Conservation (phyloP, 108 stramenopile species). For the Stephanodiscus triporus region DNA sequence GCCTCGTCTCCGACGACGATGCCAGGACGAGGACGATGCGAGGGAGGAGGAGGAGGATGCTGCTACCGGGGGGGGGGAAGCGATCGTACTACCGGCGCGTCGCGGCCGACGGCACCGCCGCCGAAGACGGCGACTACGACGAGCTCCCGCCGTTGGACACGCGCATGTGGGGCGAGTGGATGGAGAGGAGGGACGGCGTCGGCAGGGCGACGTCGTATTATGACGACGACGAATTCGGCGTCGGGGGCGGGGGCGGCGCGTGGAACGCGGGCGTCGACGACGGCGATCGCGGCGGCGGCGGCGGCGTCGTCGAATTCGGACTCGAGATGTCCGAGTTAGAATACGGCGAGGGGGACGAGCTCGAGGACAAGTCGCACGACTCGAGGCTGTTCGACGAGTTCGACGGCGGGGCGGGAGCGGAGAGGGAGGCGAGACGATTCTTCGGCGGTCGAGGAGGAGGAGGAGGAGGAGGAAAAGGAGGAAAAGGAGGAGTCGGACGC, state of each 20-base stretch:
- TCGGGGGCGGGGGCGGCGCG: conserved; percentile 12
- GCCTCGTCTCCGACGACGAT: conserved; percentile 30
- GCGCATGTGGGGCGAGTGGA: conserved; percentile 36
- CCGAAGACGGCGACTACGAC: background rate
- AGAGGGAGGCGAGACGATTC: conserved; percentile 39
- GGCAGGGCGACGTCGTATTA: background rate
- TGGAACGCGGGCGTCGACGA: conserved; percentile 35
- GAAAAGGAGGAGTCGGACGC: too few relatives aligned
- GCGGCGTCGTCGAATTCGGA: conserved; percentile 23
- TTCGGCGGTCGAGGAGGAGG: conserved; percentile 13
- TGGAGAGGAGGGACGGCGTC: conserved; percentile 19
- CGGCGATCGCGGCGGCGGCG: conserved; percentile 16
- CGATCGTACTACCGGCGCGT: conserved; percentile 11
- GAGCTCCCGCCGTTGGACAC: conserved; percentile 31
- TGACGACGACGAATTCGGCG: background rate
- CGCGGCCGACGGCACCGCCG: background rate
- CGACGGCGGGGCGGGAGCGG: conserved; percentile 29
- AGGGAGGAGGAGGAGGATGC: too few relatives aligned
- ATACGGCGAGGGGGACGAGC: conserved; percentile 46
- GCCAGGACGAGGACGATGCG: conserved; percentile 31
- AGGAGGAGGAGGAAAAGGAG: background rate
- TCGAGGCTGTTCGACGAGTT: conserved; percentile 42
- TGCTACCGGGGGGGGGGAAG: too few relatives aligned
- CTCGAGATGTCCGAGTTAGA: conserved; percentile 42
- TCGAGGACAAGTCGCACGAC: conserved; percentile 48